Percentiles rank a stretch among this genome's conserved stretches.
Conservation (phyloP, 306 rosid genomes). For the Cicer bijugum region DNA sequence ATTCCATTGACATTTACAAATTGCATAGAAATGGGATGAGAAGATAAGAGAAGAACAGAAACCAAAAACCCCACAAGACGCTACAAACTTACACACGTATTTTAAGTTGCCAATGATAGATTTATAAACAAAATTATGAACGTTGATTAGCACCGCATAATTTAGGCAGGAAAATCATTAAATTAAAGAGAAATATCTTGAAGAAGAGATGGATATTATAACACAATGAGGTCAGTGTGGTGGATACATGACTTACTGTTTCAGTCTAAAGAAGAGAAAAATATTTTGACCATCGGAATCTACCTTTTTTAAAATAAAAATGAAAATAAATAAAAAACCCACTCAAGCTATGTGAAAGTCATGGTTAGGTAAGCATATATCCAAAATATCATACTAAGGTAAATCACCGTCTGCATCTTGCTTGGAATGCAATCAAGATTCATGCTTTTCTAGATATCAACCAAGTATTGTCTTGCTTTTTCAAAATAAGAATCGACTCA, state of each 20-base stretch:
- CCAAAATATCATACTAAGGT: slow-evolving; percentile 7
- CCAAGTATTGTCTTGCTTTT: not conserved
- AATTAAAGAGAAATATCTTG: slow-evolving; percentile 1
- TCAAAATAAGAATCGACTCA: slow-evolving; percentile 6
- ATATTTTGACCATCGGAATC: not conserved
- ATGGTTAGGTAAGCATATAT: not conserved
- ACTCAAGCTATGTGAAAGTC: not conserved
- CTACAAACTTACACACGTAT: not conserved
- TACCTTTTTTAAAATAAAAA: not conserved
- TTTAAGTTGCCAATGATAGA: slow-evolving; percentile 5
- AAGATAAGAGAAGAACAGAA: not conserved
- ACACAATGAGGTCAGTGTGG: not conserved
- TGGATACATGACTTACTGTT: not conserved
- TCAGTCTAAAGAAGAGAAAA: slow-evolving; percentile 1
- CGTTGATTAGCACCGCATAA: not conserved
- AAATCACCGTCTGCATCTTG: not conserved
- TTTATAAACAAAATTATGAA: slow-evolving; percentile 4
- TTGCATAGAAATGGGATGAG: not conserved
- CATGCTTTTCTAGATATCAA: slow-evolving; percentile 11
- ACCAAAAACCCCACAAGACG: not conserved
- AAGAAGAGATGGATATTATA: slow-evolving; percentile 6
- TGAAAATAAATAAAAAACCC: not conserved
- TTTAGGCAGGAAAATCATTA: not conserved
- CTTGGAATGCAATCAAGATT: slow-evolving; percentile 15
- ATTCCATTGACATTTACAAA: not conserved